Conservation (phyloP, 345 rosid genomes). For the Melastoma malabathricum region DNA sequence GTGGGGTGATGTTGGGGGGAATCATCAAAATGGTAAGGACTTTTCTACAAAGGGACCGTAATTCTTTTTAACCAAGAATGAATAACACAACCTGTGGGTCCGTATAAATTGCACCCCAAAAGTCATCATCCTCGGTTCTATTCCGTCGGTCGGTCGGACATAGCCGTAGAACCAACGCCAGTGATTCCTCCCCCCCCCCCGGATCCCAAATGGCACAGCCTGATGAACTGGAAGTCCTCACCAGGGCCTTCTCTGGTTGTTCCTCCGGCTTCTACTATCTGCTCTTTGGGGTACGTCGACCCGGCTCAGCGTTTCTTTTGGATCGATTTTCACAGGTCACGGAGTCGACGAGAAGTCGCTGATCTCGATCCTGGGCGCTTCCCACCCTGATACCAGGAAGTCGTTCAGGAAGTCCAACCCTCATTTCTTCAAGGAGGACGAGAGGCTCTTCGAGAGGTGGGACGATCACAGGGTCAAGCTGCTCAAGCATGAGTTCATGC, state of each 20-base stretch:
- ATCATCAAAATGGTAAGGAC: too few relatives aligned
- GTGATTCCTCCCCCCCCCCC: too few relatives aligned
- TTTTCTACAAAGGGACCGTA: too few relatives aligned
- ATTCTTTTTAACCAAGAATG: too few relatives aligned
- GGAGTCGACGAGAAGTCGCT: conserved; percentile 74
- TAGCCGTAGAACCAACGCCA: neutral
- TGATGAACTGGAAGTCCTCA: conserved; percentile 31
- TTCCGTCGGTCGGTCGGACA: too few relatives aligned
- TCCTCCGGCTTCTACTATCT: neutral
- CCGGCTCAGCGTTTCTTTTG: too few relatives aligned
- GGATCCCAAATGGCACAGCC: too few relatives aligned
- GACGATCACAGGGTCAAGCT: conserved; percentile 36
- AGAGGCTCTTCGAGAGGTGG: conserved; percentile 61
- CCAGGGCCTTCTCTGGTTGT: conserved; percentile 62
- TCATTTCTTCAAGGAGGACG: conserved; percentile 56
- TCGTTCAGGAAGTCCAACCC: conserved; percentile 39
- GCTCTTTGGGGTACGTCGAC: too few relatives aligned
- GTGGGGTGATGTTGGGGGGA: too few relatives aligned
- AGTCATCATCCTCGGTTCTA: too few relatives aligned
- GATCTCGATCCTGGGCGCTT: conserved; percentile 39
- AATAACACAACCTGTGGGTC: conserved; percentile 26
- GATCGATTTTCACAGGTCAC: conserved; percentile 39
- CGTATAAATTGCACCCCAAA: too few relatives aligned
- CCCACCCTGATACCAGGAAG: conserved; percentile 40
- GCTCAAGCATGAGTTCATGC: conserved; percentile 62